phyloP scores from a whole-genome alignment of 345 rosid species.

The Pugionium cornutum region DNA sequence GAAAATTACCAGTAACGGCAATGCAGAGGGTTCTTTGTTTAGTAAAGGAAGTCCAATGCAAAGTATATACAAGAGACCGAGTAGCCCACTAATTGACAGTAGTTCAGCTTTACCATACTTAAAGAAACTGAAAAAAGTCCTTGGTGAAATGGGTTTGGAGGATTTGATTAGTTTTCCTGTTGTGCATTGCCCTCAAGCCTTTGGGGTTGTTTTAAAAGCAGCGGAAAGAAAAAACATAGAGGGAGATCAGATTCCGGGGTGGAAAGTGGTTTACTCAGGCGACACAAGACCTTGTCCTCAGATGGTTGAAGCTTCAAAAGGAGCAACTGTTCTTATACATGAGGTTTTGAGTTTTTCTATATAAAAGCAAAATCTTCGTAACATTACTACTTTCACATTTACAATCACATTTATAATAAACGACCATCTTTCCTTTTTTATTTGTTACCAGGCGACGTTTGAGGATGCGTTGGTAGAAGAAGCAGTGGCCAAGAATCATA shows the following conservation, averaged over 20 bases:
- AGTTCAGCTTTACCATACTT: constrained; percentile 50
- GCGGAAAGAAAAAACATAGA: constrained; percentile 60
- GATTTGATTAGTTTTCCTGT: constrained; percentile 83
- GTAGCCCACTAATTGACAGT: constrained; percentile 50
- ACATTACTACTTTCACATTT: not conserved
- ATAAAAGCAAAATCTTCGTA: not conserved
- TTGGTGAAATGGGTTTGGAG: constrained; percentile 67
- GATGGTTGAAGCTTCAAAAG: constrained; percentile 70
- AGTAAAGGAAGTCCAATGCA: constrained; percentile 72
- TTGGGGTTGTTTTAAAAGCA: constrained; percentile 73
- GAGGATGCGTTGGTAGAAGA: constrained; percentile 91
- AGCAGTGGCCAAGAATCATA: constrained; percentile 88
- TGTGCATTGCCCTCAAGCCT: constrained; percentile 97
- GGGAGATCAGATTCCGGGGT: constrained; percentile 81
- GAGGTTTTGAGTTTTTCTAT: constrained; percentile 53
- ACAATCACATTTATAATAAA: not conserved
- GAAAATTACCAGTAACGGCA: constrained; percentile 18
- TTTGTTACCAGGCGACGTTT: constrained; percentile 72
- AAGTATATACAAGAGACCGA: constrained; percentile 63
- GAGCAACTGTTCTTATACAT: constrained; percentile 89
- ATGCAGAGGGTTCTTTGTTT: constrained; percentile 52
- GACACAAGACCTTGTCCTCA: constrained; percentile 95
- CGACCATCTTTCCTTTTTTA: not conserved
- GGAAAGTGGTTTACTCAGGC: constrained; percentile 95
- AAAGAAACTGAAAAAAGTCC: constrained; percentile 56